Evolutionary conservation across 305 asterid genomes (phyloP), one percentile per base, ranked within the genome.

Genomic region (Fraxinus sp.): DNA sequence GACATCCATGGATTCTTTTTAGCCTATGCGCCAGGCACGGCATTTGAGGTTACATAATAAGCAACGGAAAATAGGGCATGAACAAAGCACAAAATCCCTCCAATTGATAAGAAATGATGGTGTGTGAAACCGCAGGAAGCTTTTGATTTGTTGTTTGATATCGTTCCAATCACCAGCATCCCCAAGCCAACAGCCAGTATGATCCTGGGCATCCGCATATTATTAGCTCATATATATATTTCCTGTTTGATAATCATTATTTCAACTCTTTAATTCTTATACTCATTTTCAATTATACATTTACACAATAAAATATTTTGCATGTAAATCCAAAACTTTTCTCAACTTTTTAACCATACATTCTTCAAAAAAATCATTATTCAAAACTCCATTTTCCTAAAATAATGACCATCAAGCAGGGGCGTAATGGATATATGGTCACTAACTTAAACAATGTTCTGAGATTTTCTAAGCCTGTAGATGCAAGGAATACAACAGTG

Each of bases 51-150:
- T 30, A 89, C 93, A 84, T 85, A 92, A 81, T 92, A 95, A 0
- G 97, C 98, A 39, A 91, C 94, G 8, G 98, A 87, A 66, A 93
- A 90, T 0, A 93, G 87, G 76, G 93, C 92, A 86, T 95, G 98
- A 79, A 92, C 90, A 84, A 95, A 88, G 85, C 97, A 95, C 79
- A 89, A 49, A 41, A 95, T 89, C 83, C 98, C 98, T 73, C 98
- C 98, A 43, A 89, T 91, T 0, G 97, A 93, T 83, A 95, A 78
- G 83, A 91, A 95, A 81, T 92, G 97, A 83, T 92, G 98, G 88
- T 92, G 95, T 5, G 93, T 80, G 85, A 95, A 91, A 8, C 98
- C 98, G 82, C 98, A 95, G 0, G 97, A 91, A 20, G 95, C 89
- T 84, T 92, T 91, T 71, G 95, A 88, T 83, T 91, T 93, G 78